Percentiles rank a stretch among this genome's conserved stretches.
Conservation (phyloP, 345 rosid species). For the Murraya koenigii region DNA sequence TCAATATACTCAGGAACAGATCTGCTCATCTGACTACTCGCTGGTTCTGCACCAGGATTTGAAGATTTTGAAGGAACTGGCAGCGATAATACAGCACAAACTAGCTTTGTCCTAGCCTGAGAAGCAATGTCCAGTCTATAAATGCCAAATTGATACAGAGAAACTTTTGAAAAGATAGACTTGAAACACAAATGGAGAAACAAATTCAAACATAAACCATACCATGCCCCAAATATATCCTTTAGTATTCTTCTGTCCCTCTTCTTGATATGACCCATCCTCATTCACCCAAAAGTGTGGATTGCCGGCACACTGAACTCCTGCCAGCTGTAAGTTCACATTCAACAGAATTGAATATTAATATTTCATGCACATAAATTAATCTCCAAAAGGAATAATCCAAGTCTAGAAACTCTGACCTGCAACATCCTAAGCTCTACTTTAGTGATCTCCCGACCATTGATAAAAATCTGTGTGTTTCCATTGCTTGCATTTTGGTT, state of each 20-base stretch:
- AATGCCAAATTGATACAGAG: constrained; percentile 13
- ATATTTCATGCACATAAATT: constrained; percentile 10
- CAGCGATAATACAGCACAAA: constrained; percentile 85
- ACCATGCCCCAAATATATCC: constrained; percentile 99
- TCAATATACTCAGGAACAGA: constrained; percentile 75
- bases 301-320: constrained; percentile 99
- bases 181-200: not conserved
- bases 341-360: constrained; percentile 17
- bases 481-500: constrained; percentile 86
- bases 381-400: not conserved
- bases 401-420: constrained; percentile 39
- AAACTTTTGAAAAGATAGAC: not conserved
- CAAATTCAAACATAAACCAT: constrained; percentile 11
- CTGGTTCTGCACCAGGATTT: constrained; percentile 55
- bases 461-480: constrained; percentile 85
- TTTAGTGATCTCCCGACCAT: constrained; percentile 94
- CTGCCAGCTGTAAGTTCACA: constrained; percentile 73
- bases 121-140: constrained; percentile 22
- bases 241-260: constrained; percentile 95
- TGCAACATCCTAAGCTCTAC: constrained; percentile 96
- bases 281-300: constrained; percentile 99
- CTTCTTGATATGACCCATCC: constrained; percentile 99
- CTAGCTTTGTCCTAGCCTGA: constrained; percentile 90
- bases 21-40: constrained; percentile 50
- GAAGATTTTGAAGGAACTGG: constrained; percentile 90